These are phyloP conservation scores for Mycena filopes DNA, from an alignment of 768 basidiomycete genomes.

Conservation along the genomic window DNA sequence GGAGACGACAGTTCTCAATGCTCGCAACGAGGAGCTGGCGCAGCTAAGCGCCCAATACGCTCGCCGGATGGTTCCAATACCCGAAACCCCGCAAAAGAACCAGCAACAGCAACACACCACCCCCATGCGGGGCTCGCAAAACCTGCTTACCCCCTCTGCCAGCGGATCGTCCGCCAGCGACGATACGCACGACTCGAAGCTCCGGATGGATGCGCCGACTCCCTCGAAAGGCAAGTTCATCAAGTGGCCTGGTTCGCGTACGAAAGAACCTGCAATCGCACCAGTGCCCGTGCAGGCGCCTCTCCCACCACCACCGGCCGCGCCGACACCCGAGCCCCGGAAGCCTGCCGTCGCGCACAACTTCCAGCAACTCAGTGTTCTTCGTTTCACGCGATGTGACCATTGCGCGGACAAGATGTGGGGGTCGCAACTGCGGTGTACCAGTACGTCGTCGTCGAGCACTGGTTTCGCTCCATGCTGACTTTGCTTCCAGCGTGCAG, in stretches of 20 bases:
- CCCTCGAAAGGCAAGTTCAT: constrained; percentile 68
- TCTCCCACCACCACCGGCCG: constrained; percentile 3
- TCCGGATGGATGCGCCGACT: constrained; percentile 54
- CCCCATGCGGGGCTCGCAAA: constrained; percentile 37
- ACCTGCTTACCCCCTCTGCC: constrained; percentile 54
- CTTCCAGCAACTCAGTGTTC: constrained; percentile 89
- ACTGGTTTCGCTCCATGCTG: constrained; percentile 9
- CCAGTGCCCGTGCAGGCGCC: constrained; percentile 31
- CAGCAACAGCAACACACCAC: constrained; percentile 32
- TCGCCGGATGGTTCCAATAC: constrained; percentile 74
- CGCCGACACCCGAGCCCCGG: constrained; percentile 45
- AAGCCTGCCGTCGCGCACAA: constrained; percentile 71
- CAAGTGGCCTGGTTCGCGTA: constrained; percentile 75
- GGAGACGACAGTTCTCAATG: constrained; percentile 90
- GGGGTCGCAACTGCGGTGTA: constrained; percentile 94
- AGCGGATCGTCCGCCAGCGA: constrained; percentile 61
- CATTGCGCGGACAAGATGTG: constrained; percentile 99
- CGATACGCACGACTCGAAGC: constrained; percentile 53
- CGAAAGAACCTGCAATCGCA: constrained; percentile 51
- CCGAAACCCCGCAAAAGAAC: constrained; percentile 46
- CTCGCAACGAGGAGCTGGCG: constrained; percentile 92
- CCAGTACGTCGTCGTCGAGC: constrained; percentile 63
- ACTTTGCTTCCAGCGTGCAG: constrained; percentile 70
- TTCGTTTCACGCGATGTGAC: constrained; percentile 93
- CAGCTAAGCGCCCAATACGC: constrained; percentile 87